Evolutionary conservation across 2,329 filamentous ascomycete genomes (phyloP).

Genomic region (Cercospora berteroae): DNA sequence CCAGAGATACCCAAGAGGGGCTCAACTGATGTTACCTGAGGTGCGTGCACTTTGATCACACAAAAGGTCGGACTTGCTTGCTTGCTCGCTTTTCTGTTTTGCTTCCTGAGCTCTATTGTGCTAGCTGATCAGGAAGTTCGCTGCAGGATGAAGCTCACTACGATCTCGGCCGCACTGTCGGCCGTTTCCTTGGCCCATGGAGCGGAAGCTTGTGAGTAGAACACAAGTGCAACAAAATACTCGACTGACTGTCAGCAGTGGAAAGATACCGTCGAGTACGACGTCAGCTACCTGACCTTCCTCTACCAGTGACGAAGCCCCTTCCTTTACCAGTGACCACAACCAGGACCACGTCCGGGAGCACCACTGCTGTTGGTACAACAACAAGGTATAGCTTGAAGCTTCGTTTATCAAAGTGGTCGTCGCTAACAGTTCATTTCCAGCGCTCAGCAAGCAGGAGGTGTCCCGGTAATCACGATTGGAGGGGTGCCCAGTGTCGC

Average conservation of each 20-base stretch:
- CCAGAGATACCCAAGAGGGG: neutral
- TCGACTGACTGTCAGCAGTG: neutral
- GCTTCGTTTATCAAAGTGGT: neutral
- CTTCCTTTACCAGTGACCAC: neutral
- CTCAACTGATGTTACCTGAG: neutral
- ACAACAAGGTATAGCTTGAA: neutral
- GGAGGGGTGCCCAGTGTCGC: neutral
- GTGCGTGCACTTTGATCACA: neutral
- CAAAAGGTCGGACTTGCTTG: constrained; percentile 12
- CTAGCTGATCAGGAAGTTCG: neutral
- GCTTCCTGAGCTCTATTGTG: neutral
- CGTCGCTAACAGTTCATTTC: neutral
- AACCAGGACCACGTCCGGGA: neutral
- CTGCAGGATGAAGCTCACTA: neutral
- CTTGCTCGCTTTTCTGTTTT: neutral
- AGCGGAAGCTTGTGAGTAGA: neutral
- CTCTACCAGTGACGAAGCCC: neutral
- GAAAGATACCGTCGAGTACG: neutral
- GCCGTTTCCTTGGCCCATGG: constrained; percentile 13
- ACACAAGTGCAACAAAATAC: neutral
- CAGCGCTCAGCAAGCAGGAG: neutral
- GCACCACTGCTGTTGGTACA: neutral
- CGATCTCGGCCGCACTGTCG: constrained; percentile 5
- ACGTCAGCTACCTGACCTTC: neutral
- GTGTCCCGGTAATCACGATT: neutral